A percentile compares a stretch with the other conserved stretches of the same genome.
phyloP scores from a whole-genome alignment of 2,329 filamentous ascomycete species.

The Verticillium alfalfae region DNA sequence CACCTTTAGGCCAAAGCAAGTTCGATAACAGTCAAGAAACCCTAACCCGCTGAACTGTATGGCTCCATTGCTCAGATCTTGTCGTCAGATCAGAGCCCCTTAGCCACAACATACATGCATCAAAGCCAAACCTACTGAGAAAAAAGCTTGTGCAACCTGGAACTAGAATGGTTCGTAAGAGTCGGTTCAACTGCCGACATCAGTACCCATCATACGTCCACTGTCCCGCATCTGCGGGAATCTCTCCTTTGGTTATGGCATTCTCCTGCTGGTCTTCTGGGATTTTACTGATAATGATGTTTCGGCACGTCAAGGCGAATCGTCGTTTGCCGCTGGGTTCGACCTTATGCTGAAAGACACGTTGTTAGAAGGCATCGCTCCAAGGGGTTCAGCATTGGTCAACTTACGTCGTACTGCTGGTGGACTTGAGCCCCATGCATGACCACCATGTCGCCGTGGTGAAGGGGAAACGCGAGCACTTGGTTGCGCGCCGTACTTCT shows the following conservation, averaged over 20 bases:
- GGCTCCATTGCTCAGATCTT: no score
- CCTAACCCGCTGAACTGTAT: no score
- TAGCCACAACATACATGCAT: neutral
- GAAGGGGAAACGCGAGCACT: slow-evolving; percentile 35
- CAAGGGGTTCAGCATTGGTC: neutral
- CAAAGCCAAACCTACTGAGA: neutral
- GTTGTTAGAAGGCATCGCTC: slow-evolving; percentile 10
- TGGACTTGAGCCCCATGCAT: slow-evolving; percentile 60
- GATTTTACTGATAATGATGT: slow-evolving; percentile 40
- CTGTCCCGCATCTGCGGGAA: slow-evolving; percentile 20
- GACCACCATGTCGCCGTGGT: slow-evolving; percentile 59
- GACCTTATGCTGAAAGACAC: slow-evolving; percentile 39
- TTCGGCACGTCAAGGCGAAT: slow-evolving; percentile 52
- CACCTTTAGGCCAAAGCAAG: neutral
- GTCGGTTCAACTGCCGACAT: neutral
- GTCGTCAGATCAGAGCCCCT: no score
- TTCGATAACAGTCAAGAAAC: neutral
- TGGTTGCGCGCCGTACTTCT: slow-evolving; percentile 18
- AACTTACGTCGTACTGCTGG: slow-evolving; percentile 46
- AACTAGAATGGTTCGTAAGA: neutral
- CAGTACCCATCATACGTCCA: slow-evolving; percentile 1
- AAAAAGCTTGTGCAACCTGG: neutral
- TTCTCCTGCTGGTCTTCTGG: slow-evolving; percentile 16
- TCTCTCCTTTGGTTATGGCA: slow-evolving; percentile 20
- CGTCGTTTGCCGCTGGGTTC: slow-evolving; percentile 42